Percentiles rank a stretch among this genome's conserved stretches.
These are phyloP conservation scores for Pyrenophora seminiperda DNA, from an alignment of 2,329 filamentous ascomycete genomes.

Conservation along the genomic window DNA sequence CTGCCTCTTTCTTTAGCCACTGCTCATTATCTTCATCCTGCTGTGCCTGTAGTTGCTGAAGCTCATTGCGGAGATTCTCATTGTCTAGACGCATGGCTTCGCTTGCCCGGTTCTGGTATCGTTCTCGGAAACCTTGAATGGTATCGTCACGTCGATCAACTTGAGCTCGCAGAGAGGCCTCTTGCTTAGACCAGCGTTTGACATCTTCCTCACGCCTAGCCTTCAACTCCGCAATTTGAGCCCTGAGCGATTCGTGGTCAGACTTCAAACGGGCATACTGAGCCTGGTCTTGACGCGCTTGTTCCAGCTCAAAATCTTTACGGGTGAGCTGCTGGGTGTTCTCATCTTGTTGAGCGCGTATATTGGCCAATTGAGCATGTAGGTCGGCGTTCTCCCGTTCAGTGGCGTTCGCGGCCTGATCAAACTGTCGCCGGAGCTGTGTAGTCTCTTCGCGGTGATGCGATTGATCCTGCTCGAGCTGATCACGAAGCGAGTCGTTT, in stretches of 20 bases:
- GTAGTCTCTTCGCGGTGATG: conserved; percentile 44
- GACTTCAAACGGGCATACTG: conserved; percentile 64
- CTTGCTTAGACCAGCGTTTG: conserved; percentile 40
- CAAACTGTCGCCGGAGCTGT: conserved; percentile 41
- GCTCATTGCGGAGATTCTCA: conserved; percentile 47
- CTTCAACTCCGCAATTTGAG: conserved; percentile 76
- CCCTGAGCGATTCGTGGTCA: conserved; percentile 71
- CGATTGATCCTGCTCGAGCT: conserved; percentile 40
- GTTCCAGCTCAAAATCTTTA: conserved; percentile 43
- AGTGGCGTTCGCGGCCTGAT: conserved; percentile 41
- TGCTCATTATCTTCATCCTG: conserved; percentile 42
- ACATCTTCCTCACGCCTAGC: conserved; percentile 66
- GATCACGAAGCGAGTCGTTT: conserved; percentile 42
- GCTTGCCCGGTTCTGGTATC: conserved; percentile 46
- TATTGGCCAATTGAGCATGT: conserved; percentile 39
- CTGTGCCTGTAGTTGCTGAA: conserved; percentile 44
- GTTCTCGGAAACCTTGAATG: conserved; percentile 46
- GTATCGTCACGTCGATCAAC: conserved; percentile 48
- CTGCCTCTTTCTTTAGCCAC: conserved; percentile 41
- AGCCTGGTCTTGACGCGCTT: conserved; percentile 44
- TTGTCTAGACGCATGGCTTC: conserved; percentile 50
- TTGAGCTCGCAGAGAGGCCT: conserved; percentile 39
- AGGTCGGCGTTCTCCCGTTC: conserved; percentile 44
- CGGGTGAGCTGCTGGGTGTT: conserved; percentile 43
- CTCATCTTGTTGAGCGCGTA: conserved; percentile 45